Base-by-base conservation (phyloP, 768 basidiomycete species). In the Tylopilus balloui region DNA sequence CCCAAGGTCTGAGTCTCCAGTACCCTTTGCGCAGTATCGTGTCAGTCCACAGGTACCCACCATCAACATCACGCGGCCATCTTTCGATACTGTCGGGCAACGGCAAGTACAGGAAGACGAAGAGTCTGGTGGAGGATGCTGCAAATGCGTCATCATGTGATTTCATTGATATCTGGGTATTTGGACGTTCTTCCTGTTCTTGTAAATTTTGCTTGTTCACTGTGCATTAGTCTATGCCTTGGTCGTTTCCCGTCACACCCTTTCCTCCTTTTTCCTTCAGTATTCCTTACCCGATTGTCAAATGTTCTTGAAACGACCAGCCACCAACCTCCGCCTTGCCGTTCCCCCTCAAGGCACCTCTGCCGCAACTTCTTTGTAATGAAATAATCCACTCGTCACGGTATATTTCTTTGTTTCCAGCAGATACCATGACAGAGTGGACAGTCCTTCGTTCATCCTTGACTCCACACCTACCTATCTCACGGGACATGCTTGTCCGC, bases 81-180 rank as follows among this genome's bases (percentile, higher is more conserved):
- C 68, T 43, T 40, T 53, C 11, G 68, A 70, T 19, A 21, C 50
- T 2, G 53, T 42, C 31, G 64, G 67, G 44, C 64, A 58, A 38
- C 55, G 58, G 38, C 71, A 45, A 46, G 56, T 57, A 43, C 65
- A 59, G 36, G 55, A 61, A 32, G 69, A 70, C 11, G 78, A 81
- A 28, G 79, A 83, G 7, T 77, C 75, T 13, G 64, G 59, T 2
- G 72, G 67, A 27, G 78, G 73, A 25, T 90, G 88, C 63, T 91
- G 88, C 75, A 86, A 84, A 69, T 91, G 88, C 69, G 70, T 87
- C 57, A 77, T 91, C 65, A 91, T 91, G 88, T 91, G 80, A 88
- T 67, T 53, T 46, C 47, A 42, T 47, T 38, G 51, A 48, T 53
- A 48, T 57, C 37, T 24, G 53, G 55, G 44, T 54, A 54, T 56